Evolutionary conservation across 108 stramenopile species (phyloP).

Genomic region (Fragilaria crotonensis): DNA sequence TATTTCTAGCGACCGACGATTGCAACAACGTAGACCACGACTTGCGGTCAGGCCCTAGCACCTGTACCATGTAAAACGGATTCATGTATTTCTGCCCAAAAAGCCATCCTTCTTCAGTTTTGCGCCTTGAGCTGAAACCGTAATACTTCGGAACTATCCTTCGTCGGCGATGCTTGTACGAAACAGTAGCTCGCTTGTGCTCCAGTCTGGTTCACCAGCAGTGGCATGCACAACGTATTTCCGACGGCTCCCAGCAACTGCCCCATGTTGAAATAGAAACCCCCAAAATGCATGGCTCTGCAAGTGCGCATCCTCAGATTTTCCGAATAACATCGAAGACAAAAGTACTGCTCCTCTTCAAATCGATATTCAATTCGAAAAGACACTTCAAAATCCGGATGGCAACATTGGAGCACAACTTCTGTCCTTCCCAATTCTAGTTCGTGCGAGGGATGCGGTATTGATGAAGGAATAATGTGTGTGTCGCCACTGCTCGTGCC

Average conservation of each 20-base stretch:
- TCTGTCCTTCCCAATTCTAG: slow-evolving; percentile 54
- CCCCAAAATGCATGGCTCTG: slow-evolving; percentile 50
- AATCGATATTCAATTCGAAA: slow-evolving; percentile 48
- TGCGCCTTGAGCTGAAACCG: slow-evolving; percentile 5
- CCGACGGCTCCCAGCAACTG: slow-evolving; percentile 48
- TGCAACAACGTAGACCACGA: slow-evolving; percentile 56
- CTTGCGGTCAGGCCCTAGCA: slow-evolving; percentile 46
- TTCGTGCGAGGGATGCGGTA: slow-evolving; percentile 26
- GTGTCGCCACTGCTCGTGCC: not conserved
- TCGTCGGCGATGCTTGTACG: slow-evolving; percentile 9
- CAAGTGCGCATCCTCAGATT: slow-evolving; percentile 39
- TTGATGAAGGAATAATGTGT: not conserved
- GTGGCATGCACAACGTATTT: slow-evolving; percentile 27
- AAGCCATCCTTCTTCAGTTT: slow-evolving; percentile 27
- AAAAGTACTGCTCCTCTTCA: slow-evolving; percentile 44
- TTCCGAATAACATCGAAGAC: slow-evolving; percentile 48
- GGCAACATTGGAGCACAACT: slow-evolving; percentile 24
- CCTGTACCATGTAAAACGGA: slow-evolving; percentile 39
- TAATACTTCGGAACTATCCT: not conserved
- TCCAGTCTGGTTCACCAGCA: slow-evolving; percentile 11
- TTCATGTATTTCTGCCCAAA: slow-evolving; percentile 13
- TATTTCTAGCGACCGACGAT: slow-evolving; percentile 40
- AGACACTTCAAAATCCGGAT: slow-evolving; percentile 34
- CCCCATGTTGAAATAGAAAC: slow-evolving; percentile 39
- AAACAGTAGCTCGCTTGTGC: too few relatives aligned